phyloP scores from a whole-genome alignment of 768 basidiomycete species.

The Suillus hirtellus region DNA sequence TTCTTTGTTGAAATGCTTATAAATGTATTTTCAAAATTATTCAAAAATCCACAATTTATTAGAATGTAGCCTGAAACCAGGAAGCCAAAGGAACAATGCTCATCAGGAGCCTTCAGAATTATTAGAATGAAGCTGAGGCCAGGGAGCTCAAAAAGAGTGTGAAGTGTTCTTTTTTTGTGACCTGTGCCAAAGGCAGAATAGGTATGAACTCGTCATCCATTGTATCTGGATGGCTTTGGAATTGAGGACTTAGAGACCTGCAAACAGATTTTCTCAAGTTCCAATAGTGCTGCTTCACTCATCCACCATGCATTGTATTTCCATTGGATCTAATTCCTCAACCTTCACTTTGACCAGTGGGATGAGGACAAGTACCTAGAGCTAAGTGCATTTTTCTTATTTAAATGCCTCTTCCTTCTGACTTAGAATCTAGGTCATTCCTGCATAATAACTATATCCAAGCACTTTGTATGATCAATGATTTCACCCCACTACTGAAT shows the following conservation, averaged over 20 bases:
- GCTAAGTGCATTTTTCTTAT: constrained; percentile 7
- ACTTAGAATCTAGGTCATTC: constrained; percentile 1
- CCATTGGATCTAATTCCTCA: constrained; percentile 19
- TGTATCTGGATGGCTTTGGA: constrained; percentile 16
- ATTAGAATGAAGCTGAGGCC: too few species aligned
- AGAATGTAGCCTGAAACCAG: too few species aligned
- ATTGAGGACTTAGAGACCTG: constrained; percentile 23
- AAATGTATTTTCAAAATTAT: too few species aligned
- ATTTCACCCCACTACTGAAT: background rate
- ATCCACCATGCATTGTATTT: constrained; percentile 16
- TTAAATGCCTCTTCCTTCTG: too few species aligned
- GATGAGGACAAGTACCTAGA: constrained; percentile 8
- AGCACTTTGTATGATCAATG: constrained; percentile 14
- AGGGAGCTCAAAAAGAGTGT: constrained; percentile 21
- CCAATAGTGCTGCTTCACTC: constrained; percentile 9
- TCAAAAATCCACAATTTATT: too few species aligned
- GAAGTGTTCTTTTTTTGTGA: too few species aligned
- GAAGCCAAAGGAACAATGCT: too few species aligned
- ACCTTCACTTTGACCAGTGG: constrained; percentile 13
- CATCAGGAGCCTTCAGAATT: too few species aligned
- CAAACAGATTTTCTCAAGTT: constrained; percentile 19
- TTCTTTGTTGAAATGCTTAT: too few species aligned
- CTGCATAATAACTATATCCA: constrained; percentile 21
- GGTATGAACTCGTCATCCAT: too few species aligned
- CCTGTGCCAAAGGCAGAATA: too few species aligned